phyloP scores from a whole-genome alignment of 2,329 filamentous ascomycete genomes.

The Blastomyces emzantsi region DNA sequence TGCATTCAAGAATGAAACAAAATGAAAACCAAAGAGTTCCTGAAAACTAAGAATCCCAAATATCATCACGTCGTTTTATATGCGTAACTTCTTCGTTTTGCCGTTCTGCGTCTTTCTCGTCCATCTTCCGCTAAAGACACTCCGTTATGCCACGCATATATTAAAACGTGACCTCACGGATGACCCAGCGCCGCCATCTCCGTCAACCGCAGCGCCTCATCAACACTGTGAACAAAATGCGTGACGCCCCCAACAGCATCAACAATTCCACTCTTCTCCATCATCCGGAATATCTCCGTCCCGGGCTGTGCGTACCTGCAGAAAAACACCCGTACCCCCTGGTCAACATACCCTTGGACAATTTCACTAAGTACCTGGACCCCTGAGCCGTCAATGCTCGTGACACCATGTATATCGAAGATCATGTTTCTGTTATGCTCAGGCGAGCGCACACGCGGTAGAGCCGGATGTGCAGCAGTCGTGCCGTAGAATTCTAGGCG shows the following conservation, averaged over 20 bases:
- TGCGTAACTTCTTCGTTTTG: not conserved
- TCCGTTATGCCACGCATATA: not conserved
- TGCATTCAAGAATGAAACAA: not conserved
- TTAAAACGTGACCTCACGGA: not conserved
- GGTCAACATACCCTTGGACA: slow-evolving; percentile 66
- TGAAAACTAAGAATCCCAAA: not conserved
- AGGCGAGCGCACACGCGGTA: slow-evolving; percentile 67
- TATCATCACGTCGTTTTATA: not conserved
- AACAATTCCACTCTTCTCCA: slow-evolving; percentile 74
- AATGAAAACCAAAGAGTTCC: not conserved
- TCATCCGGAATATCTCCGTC: slow-evolving; percentile 58
- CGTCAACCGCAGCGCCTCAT: slow-evolving; percentile 72
- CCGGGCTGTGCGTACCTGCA: slow-evolving; percentile 45
- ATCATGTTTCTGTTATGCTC: slow-evolving; percentile 87
- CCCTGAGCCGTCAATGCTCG: slow-evolving; percentile 84
- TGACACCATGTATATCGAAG: slow-evolving; percentile 97
- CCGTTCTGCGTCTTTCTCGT: not conserved
- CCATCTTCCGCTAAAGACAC: not conserved
- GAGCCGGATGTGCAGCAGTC: slow-evolving; percentile 69
- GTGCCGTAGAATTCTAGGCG: slow-evolving; percentile 89
- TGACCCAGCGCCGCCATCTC: slow-evolving; percentile 54
- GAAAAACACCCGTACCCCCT: slow-evolving; percentile 54
- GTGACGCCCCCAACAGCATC: slow-evolving; percentile 66
- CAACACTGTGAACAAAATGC: slow-evolving; percentile 74
- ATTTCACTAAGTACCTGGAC: slow-evolving; percentile 89